Evolutionary conservation across 331 rosid species (phyloP).

Genomic region (Saraca asoca): DNA sequence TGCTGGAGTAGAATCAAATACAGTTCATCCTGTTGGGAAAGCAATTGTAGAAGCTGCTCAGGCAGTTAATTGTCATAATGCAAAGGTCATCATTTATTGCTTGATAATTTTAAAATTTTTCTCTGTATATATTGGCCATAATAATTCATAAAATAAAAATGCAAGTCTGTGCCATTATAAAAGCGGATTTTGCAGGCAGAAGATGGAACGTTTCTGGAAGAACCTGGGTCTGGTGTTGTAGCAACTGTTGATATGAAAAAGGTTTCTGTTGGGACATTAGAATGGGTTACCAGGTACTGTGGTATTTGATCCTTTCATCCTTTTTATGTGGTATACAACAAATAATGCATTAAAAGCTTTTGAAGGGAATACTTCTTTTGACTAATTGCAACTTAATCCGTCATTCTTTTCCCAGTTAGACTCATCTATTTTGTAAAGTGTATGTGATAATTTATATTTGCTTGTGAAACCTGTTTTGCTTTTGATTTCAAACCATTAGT

Average conservation of each 20-base stretch:
- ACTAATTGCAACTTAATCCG: constrained; percentile 3
- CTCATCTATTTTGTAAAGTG: constrained; percentile 13
- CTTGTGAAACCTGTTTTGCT: neutral
- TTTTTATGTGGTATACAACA: constrained; percentile 11
- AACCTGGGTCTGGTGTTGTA: constrained; percentile 95
- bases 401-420: constrained; percentile 27
- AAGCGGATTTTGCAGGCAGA: constrained; percentile 50
- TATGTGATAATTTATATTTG: neutral
- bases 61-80: constrained; percentile 52
- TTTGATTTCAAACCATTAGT: constrained; percentile 21
- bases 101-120: constrained; percentile 34
- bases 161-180: too few species aligned
- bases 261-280: constrained; percentile 89
- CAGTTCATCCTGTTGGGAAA: constrained; percentile 92
- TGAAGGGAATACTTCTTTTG: neutral
- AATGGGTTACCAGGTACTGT: constrained; percentile 82
- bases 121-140: neutral
- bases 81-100: constrained; percentile 55
- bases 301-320: constrained; percentile 23
- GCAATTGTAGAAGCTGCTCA: constrained; percentile 93
- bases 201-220: constrained; percentile 89
- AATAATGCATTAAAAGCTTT: neutral
- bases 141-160: neutral
- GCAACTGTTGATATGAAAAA: constrained; percentile 64
- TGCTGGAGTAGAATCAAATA: constrained; percentile 90